Percentiles rank a stretch among this genome's conserved stretches.
Conservation (phyloP, 306 rosid genomes). For the Glycyrrhiza uralensis region DNA sequence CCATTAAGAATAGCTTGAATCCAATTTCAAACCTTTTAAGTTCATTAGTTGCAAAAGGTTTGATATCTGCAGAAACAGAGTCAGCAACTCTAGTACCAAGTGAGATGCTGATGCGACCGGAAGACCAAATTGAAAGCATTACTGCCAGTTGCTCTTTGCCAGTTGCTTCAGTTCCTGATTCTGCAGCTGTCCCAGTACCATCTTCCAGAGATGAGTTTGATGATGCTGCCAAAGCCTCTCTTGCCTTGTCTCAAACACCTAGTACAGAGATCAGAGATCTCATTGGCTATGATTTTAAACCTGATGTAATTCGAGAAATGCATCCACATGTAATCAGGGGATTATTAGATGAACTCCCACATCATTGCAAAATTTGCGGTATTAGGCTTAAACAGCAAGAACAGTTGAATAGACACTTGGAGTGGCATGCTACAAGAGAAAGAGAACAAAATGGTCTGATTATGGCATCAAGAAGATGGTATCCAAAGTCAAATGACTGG, state of each 20-base stretch:
- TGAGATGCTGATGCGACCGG: slow-evolving; percentile 32
- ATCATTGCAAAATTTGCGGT: slow-evolving; percentile 64
- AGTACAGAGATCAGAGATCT: slow-evolving; percentile 43
- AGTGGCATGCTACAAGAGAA: slow-evolving; percentile 69
- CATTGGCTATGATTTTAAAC: slow-evolving; percentile 83
- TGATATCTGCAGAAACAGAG: slow-evolving; percentile 76
- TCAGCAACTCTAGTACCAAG: slow-evolving; percentile 33
- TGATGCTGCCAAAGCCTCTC: slow-evolving; percentile 35
- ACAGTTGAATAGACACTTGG: slow-evolving; percentile 67
- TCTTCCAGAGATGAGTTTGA: slow-evolving; percentile 41
- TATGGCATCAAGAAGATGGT: slow-evolving; percentile 73
- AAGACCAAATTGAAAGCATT: slow-evolving; percentile 39
- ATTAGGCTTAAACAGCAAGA: slow-evolving; percentile 60
- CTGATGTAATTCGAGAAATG: slow-evolving; percentile 71
- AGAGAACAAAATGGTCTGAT: slow-evolving; percentile 34
- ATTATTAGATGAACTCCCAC: slow-evolving; percentile 59
- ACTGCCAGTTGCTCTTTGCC: slow-evolving; percentile 36
- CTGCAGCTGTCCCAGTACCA: slow-evolving; percentile 37
- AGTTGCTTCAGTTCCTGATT: slow-evolving; percentile 43
- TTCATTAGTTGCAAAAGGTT: slow-evolving; percentile 90
- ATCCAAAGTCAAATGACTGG: slow-evolving; percentile 51
- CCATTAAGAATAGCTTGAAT: slow-evolving; percentile 34
- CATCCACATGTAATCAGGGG: slow-evolving; percentile 63
- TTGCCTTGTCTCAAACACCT: slow-evolving; percentile 37
- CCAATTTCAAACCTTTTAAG: slow-evolving; percentile 81